Evolutionary conservation across 1,284 basidiomycete genomes (phyloP).

Genomic region (Cryptococcus hybrid): DNA sequence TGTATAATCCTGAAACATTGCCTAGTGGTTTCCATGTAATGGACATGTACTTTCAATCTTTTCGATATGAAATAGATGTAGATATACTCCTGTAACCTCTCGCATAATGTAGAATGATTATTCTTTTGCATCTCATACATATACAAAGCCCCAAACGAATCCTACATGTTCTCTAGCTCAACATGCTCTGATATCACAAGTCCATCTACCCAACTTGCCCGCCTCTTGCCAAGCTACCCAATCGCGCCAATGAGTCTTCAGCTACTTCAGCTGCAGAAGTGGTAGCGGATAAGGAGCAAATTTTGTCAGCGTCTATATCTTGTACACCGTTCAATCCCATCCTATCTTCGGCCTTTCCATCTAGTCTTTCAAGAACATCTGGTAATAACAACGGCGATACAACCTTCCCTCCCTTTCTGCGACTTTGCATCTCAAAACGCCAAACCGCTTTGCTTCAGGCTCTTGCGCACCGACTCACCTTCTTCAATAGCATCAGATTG

Average conservation of each 20-base stretch:
- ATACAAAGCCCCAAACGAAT: too few species aligned
- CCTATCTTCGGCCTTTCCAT: too few species aligned
- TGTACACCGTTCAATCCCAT: too few species aligned
- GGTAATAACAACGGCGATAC: too few species aligned
- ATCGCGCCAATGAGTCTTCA: constrained; percentile 45
- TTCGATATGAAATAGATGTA: too few species aligned
- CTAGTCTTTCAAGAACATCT: too few species aligned
- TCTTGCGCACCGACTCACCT: constrained; percentile 44
- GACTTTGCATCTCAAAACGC: constrained; percentile 1
- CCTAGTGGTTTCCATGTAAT: neutral
- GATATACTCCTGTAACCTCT: too few species aligned
- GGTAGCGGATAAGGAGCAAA: neutral
- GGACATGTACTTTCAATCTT: too few species aligned
- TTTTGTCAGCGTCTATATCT: neutral
- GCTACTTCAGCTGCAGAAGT: constrained; percentile 38
- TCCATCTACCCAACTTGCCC: neutral
- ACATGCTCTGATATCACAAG: neutral
- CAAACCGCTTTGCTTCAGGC: constrained; percentile 22
- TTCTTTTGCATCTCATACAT: too few species aligned
- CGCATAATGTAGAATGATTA: too few species aligned
- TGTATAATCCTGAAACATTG: neutral
- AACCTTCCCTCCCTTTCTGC: neutral
- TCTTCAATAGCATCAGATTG: constrained; percentile 55
- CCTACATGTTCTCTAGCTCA: neutral
- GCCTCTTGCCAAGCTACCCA: constrained; percentile 33